A percentile compares a stretch with the other conserved stretches of the same genome.
Evolutionary conservation across 352 stramenopile genomes (phyloP).

Genomic region (Phytopythium vexans): DNA sequence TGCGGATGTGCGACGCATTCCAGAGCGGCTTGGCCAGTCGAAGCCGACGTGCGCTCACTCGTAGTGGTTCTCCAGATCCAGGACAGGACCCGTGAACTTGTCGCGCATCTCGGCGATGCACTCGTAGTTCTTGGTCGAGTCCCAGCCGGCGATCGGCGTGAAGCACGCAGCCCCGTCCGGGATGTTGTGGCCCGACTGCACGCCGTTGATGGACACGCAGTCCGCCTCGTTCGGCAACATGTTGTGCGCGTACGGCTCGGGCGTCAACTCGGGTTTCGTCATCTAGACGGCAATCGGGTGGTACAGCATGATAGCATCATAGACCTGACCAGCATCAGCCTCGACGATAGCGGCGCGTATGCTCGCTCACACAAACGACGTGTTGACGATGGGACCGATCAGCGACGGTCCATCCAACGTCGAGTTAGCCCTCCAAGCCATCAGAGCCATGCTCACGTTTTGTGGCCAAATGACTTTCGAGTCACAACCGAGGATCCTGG

Average conservation of each 20-base stretch:
- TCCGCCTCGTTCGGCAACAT: slow-evolving; percentile 8
- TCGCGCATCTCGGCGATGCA: slow-evolving; percentile 17
- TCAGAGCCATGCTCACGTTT: slow-evolving; percentile 12
- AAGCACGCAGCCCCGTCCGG: slow-evolving; percentile 3
- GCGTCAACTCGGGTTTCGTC: neutral
- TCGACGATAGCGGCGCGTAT: slow-evolving; percentile 12
- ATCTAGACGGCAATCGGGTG: slow-evolving; percentile 5
- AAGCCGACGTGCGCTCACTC: slow-evolving; percentile 13
- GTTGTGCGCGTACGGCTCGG: slow-evolving; percentile 5
- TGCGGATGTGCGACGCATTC: slow-evolving; percentile 15
- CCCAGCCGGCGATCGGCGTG: slow-evolving; percentile 5
- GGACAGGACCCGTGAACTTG: slow-evolving; percentile 11
- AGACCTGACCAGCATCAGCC: slow-evolving; percentile 1
- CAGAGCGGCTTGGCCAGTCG: slow-evolving; percentile 4
- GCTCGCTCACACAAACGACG: slow-evolving; percentile 15
- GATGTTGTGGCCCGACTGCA: slow-evolving; percentile 6
- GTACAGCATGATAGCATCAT: slow-evolving; percentile 7
- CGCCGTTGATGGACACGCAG: slow-evolving; percentile 8
- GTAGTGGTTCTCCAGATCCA: slow-evolving; percentile 22
- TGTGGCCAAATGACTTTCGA: slow-evolving; percentile 15
- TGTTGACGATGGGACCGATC: slow-evolving; percentile 7
- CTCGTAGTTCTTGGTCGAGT: slow-evolving; percentile 30
- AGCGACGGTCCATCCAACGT: neutral
- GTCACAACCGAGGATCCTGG: slow-evolving; percentile 19
- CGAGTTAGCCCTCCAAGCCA: slow-evolving; percentile 7